These are phyloP conservation scores for Selaginella moellendorffii DNA, from an alignment of 75 land plant genomes.

Conservation along the genomic window DNA sequence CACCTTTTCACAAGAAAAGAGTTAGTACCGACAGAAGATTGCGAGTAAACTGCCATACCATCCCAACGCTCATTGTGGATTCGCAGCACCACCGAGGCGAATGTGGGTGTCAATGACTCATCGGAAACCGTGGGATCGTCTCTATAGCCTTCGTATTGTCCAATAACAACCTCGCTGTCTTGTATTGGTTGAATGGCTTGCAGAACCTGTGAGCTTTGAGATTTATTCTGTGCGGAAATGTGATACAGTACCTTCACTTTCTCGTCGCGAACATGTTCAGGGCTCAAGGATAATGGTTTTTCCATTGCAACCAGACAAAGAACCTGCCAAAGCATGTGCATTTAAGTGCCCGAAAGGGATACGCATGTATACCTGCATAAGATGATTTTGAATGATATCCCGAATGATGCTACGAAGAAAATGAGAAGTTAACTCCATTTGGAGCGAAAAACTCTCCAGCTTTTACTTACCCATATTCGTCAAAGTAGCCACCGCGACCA, in stretches of 20 bases:
- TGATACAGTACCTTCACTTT: slow-evolving; percentile 90
- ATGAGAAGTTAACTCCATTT: slow-evolving; percentile 57
- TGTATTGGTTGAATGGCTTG: slow-evolving; percentile 67
- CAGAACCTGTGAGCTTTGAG: slow-evolving; percentile 45
- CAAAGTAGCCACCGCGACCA: slow-evolving; percentile 98
- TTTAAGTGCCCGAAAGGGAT: neutral
- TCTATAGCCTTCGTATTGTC: slow-evolving; percentile 88
- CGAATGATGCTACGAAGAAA: slow-evolving; percentile 72
- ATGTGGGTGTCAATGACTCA: slow-evolving; percentile 78
- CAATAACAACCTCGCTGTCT: slow-evolving; percentile 78
- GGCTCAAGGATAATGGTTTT: slow-evolving; percentile 80
- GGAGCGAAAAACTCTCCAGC: slow-evolving; percentile 12
- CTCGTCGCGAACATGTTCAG: slow-evolving; percentile 92
- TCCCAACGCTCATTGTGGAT: slow-evolving; percentile 98
- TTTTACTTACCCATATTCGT: slow-evolving; percentile 74
- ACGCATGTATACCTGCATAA: slow-evolving; percentile 55
- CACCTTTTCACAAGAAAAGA: slow-evolving; percentile 60
- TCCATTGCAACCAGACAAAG: slow-evolving; percentile 96
- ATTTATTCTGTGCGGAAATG: neutral
- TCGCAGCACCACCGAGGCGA: slow-evolving; percentile 64
- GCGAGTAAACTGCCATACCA: slow-evolving; percentile 29
- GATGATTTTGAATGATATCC: slow-evolving; percentile 92
- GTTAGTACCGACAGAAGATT: neutral
- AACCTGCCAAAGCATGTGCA: slow-evolving; percentile 30
- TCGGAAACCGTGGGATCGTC: slow-evolving; percentile 82